Percentiles rank a stretch among this genome's conserved stretches.
phyloP scores from a whole-genome alignment of 2,329 filamentous ascomycete species.

The Ambrosiella beaveri region DNA sequence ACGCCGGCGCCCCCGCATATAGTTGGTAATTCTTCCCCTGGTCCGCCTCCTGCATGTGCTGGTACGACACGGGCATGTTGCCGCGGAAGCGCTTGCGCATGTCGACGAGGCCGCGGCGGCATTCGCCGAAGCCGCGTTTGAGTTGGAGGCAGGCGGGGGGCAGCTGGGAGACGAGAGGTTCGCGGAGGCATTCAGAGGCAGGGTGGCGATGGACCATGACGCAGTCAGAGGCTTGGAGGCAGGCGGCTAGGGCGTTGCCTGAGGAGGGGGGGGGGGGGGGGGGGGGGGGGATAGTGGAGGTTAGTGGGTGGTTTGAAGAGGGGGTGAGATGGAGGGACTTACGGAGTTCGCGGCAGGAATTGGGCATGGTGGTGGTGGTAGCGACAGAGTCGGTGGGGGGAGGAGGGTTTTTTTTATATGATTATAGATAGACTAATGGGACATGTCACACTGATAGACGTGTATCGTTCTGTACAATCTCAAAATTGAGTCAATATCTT shows the following conservation, averaged over 20 bases:
- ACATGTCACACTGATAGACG: not conserved
- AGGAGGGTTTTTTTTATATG: not conserved
- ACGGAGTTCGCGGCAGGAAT: slow-evolving; percentile 95
- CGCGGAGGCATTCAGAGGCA: slow-evolving; percentile 73
- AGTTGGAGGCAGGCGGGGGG: slow-evolving; percentile 83
- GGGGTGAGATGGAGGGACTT: slow-evolving; percentile 24
- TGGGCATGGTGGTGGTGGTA: slow-evolving; percentile 49
- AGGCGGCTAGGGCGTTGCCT: slow-evolving; percentile 86
- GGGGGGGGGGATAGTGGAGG: not conserved
- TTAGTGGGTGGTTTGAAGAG: not conserved
- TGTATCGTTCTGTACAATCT: too few species aligned
- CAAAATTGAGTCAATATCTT: not conserved
- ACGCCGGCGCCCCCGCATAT: slow-evolving; percentile 62
- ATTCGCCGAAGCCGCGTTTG: slow-evolving; percentile 82
- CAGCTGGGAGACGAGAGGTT: slow-evolving; percentile 64
- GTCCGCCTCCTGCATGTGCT: slow-evolving; percentile 43
- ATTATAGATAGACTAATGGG: not conserved
- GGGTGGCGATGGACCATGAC: slow-evolving; percentile 81
- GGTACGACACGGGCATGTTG: slow-evolving; percentile 65
- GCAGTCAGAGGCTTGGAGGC: slow-evolving; percentile 91
- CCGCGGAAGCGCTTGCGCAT: slow-evolving; percentile 98
- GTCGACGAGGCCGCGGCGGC: slow-evolving; percentile 89
- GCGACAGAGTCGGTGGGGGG: slow-evolving; percentile 4
- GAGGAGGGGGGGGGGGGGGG: slow-evolving; percentile 12
- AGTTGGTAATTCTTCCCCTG: slow-evolving; percentile 47